These are phyloP conservation scores for Ogataea pini DNA, from an alignment of 805 yeast genomes.

Conservation along the genomic window DNA sequence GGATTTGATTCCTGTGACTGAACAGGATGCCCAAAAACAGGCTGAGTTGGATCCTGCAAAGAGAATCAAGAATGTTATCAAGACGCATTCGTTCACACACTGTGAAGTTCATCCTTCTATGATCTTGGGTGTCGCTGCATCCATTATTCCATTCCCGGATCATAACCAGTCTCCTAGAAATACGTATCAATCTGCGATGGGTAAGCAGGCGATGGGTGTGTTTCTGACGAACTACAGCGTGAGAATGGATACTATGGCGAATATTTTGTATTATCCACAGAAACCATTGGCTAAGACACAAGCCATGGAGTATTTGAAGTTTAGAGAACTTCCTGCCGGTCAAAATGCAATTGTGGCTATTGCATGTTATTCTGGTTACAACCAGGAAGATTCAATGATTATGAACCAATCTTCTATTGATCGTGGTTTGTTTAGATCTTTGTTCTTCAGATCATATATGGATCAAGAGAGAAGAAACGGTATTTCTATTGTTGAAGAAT, in stretches of 20 bases:
- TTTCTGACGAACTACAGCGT: constrained; percentile 92
- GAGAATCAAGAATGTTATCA: constrained; percentile 67
- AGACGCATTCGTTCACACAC: constrained; percentile 84
- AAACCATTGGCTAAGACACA: constrained; percentile 97
- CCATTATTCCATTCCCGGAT: constrained; percentile 99
- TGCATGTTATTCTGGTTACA: constrained; percentile 97
- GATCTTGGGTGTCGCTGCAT: constrained; percentile 98
- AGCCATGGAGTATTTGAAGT: constrained; percentile 95
- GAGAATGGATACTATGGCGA: constrained; percentile 99
- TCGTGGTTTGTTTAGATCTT: constrained; percentile 91
- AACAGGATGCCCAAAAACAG: constrained; percentile 40
- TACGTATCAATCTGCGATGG: constrained; percentile 99
- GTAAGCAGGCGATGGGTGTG: constrained; percentile 99
- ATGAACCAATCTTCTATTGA: constrained; percentile 98
- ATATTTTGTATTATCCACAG: constrained; percentile 94
- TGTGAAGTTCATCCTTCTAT: constrained; percentile 99
- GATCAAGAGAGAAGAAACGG: constrained; percentile 98
- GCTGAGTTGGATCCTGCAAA: constrained; percentile 70
- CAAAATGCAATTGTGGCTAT: constrained; percentile 98
- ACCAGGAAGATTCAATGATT: constrained; percentile 99
- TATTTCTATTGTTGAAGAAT: constrained; percentile 96
- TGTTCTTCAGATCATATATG: constrained; percentile 96
- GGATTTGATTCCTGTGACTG: constrained; percentile 69
- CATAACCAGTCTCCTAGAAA: constrained; percentile 99
- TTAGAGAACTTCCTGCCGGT: constrained; percentile 98